Conservation (phyloP, 129 eudicot species). For the Solidago caesia region DNA sequence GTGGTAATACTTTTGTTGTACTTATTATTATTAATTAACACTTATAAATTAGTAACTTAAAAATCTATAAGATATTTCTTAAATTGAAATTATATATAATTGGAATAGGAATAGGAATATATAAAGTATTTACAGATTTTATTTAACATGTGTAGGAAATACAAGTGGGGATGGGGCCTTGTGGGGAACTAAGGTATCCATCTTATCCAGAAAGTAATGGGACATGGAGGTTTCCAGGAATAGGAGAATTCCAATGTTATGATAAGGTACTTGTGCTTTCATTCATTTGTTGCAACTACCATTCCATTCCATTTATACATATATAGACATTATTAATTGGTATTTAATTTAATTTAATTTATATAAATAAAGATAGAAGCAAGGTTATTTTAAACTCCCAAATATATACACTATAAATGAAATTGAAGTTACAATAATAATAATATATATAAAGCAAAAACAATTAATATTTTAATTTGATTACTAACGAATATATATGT, state of each 20-base stretch:
- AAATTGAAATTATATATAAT: no score
- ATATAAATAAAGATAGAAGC: no score
- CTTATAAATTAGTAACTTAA: no score
- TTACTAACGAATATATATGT: background rate
- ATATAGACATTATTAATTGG: background rate
- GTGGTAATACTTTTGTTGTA: constrained; percentile 45
- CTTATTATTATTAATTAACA: no score
- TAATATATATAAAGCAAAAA: no score
- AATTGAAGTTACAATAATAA: no score
- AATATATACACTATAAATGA: no score
- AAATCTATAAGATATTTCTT: no score
- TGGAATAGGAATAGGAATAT: background rate
- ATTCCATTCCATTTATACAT: no score
- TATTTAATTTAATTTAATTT: background rate
- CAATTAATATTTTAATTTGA: background rate
- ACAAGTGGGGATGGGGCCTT: constrained; percentile 99
- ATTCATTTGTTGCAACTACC: no score
- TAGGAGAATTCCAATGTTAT: constrained; percentile 94
- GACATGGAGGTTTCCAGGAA: constrained; percentile 97
- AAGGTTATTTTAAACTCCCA: no score
- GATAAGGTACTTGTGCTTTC: constrained; percentile 61
- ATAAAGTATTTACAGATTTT: background rate
- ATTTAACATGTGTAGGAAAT: constrained; percentile 54
- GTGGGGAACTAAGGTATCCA: constrained; percentile 98
- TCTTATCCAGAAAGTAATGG: constrained; percentile 99